Base-by-base conservation (phyloP, 139 green algal species). In the Astrephomene gubernaculifera region DNA sequence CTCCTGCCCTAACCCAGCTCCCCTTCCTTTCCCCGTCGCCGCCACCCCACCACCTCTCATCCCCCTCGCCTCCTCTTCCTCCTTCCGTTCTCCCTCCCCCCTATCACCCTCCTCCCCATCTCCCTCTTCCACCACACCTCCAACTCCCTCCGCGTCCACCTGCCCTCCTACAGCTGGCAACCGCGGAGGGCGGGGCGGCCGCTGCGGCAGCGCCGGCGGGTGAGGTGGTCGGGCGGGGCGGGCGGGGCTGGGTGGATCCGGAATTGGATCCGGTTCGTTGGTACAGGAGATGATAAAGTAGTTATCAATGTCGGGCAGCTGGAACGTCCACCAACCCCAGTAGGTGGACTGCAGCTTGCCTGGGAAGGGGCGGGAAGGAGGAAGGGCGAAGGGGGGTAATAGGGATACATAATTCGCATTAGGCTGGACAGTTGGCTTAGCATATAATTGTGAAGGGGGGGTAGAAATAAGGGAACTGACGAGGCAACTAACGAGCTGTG, bases 271-370 rank as follows among this genome's bases (percentile, higher is more conserved):
- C 17, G 76, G 76, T 0, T 39, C 41, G 57, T 72, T 63, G 41
- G 69, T 81, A 79, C 89, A 93, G 10, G 93, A 69, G 57, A 96
- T 86, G 57, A 96, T 92, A 83, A 96, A 96, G 70, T 97, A 96
- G 27, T 90, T 94, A 82, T 97, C 92, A 29, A 97, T 92, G 10
- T 83, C 79, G 0, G 93, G 83, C 53, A 97, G 64, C 14, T 76
- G 29, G 10, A 89, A 84, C 2, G 31, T 70, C 84, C n/a, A n/a
- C n/a, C 87, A 87, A 2, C 79, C 87, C 43, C 95, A 33, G 69
- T 94, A 94, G 4, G 71, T 76, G 0, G 88, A 91, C 88, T 92
- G 43, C 2, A 97, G 87, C 35, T 79, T 88, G 65, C 90, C 93
- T n/a, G n/a, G n/a, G n/a, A n/a, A n/a, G n/a, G n/a, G n/a, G n/a